Evolutionary conservation across 345 rosid genomes (phyloP).

Genomic region (Xanthoceras sorbifolium): DNA sequence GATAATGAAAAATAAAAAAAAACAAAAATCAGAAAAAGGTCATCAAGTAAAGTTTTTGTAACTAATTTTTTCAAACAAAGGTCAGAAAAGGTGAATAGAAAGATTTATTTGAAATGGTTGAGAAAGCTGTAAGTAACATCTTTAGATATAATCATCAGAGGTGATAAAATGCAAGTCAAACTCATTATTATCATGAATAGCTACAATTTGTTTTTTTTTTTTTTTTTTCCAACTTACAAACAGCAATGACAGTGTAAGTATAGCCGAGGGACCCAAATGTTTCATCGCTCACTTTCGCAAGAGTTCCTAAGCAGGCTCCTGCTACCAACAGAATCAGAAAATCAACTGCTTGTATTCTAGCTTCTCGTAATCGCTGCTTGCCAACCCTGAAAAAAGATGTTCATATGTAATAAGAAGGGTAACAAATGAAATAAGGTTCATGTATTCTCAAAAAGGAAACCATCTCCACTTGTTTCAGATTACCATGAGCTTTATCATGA

Average conservation of each 20-base stretch:
- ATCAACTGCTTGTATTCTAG: conserved; percentile 69
- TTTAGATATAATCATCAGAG: neutral
- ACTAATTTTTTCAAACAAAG: neutral
- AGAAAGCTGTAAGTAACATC: neutral
- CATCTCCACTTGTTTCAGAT: neutral
- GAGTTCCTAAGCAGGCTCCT: conserved; percentile 89
- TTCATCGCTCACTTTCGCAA: conserved; percentile 77
- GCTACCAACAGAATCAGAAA: conserved; percentile 70
- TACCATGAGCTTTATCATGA: neutral
- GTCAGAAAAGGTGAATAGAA: neutral
- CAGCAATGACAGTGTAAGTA: conserved; percentile 79
- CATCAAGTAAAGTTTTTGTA: neutral
- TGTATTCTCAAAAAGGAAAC: neutral
- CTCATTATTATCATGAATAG: neutral
- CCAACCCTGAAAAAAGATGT: conserved; percentile 47
- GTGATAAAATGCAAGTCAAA: neutral
- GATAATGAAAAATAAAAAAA: neutral
- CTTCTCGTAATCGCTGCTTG: conserved; percentile 88
- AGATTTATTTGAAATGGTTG: neutral
- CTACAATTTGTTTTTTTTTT: too few species aligned
- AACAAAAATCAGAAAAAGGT: neutral
- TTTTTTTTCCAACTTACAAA: conserved; percentile 57
- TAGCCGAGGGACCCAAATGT: conserved; percentile 74
- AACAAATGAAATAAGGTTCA: neutral
- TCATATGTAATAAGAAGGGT: neutral